phyloP scores from a whole-genome alignment of 108 stramenopile genomes.

The Seminavis robusta region DNA sequence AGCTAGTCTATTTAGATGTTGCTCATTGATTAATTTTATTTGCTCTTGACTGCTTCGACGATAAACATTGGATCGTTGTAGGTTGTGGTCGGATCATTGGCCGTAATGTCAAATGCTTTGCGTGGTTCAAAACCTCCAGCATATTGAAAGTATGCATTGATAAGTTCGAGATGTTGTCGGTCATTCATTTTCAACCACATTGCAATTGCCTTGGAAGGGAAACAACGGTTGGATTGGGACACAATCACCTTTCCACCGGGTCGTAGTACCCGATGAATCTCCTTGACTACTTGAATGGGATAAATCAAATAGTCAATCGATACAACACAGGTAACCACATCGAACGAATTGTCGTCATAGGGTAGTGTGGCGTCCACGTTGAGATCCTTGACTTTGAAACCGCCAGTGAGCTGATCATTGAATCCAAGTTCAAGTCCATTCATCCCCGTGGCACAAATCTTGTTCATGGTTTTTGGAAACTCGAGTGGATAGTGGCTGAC shows the following conservation, averaged over 20 bases:
- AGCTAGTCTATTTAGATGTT: too few species aligned
- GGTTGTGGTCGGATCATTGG: slow-evolving; percentile 41
- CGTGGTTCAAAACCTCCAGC: slow-evolving; percentile 65
- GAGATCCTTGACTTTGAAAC: slow-evolving; percentile 80
- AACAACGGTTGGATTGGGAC: slow-evolving; percentile 90
- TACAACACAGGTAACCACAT: slow-evolving; percentile 93
- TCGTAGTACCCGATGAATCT: slow-evolving; percentile 83
- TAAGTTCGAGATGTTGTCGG: slow-evolving; percentile 89
- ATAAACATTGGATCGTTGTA: slow-evolving; percentile 84
- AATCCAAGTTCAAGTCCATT: slow-evolving; percentile 80
- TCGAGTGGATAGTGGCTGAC: slow-evolving; percentile 74
- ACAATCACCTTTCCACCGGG: slow-evolving; percentile 94
- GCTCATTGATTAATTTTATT: slow-evolving; percentile 6
- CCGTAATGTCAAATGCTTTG: slow-evolving; percentile 78
- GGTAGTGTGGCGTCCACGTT: slow-evolving; percentile 78
- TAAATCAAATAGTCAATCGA: slow-evolving; percentile 91
- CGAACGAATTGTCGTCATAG: slow-evolving; percentile 78
- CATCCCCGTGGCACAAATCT: slow-evolving; percentile 87
- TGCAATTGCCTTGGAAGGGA: slow-evolving; percentile 89
- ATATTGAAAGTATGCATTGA: slow-evolving; percentile 83
- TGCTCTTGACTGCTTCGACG: slow-evolving; percentile 57
- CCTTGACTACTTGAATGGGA: slow-evolving; percentile 83
- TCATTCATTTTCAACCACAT: slow-evolving; percentile 96
- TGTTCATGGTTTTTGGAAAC: slow-evolving; percentile 69
- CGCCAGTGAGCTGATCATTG: slow-evolving; percentile 91